Evolutionary conservation across 2,329 filamentous ascomycete species (phyloP).

Genomic region (Fusarium euwallaceae): DNA sequence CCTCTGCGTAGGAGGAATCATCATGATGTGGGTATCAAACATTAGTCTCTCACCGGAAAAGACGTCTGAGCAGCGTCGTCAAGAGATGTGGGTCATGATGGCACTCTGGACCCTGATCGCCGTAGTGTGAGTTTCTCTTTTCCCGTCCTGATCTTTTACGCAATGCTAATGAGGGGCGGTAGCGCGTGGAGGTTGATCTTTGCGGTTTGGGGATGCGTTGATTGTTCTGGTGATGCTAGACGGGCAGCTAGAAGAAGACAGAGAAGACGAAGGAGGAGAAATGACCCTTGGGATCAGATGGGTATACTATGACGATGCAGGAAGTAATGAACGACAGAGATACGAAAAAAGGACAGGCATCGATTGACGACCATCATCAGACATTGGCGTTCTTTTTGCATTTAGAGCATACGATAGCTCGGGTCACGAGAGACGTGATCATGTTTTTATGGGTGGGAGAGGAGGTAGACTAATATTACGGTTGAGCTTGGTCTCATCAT

Average conservation of each 20-base stretch:
- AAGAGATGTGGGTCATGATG: constrained; percentile 38
- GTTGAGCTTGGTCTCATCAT: background rate
- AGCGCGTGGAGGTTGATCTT: constrained; percentile 48
- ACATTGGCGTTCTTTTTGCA: background rate
- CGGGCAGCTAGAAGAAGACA: constrained; percentile 34
- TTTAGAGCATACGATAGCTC: background rate
- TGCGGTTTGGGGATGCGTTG: constrained; percentile 47
- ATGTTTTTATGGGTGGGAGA: background rate
- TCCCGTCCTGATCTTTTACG: background rate
- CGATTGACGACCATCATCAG: background rate
- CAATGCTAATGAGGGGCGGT: background rate
- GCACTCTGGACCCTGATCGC: constrained; percentile 41
- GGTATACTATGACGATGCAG: constrained; percentile 29
- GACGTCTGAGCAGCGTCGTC: constrained; percentile 19
- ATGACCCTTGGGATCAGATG: constrained; percentile 42
- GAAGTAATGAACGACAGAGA: constrained; percentile 5
- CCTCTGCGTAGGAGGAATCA: constrained; percentile 51
- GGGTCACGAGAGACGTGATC: background rate
- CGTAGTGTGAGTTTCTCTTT: constrained; percentile 43
- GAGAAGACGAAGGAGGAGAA: constrained; percentile 24
- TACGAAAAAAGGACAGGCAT: background rate
- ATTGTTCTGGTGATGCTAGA: constrained; percentile 44
- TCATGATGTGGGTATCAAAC: constrained; percentile 51
- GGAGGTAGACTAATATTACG: background rate
- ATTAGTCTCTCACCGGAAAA: constrained; percentile 34